Evolutionary conservation across 129 eudicot genomes (phyloP), one percentile per base, ranked within the genome.

Genomic region (Tagetes erecta): DNA sequence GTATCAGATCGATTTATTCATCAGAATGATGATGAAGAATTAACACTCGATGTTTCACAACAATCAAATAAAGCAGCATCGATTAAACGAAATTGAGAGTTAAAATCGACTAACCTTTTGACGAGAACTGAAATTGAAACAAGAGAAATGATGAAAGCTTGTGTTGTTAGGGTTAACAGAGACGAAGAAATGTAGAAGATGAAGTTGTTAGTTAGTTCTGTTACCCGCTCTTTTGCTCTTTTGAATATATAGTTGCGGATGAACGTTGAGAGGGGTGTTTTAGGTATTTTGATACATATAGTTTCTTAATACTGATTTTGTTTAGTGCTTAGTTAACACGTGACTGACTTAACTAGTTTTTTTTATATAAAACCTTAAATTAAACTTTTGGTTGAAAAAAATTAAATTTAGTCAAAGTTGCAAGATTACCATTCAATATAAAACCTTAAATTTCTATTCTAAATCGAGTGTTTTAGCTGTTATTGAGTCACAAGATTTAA

Each of bases 101-200:
- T 31, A 46, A 30, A 71, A 8, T 31, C 30, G 45, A 63, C 49
- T 71, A 50, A 78, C 77, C 82, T 71, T 62, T 13, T 27, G 27
- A 20, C 37, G 31, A 34, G 40, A 64, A 65, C 38, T 31, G 57
- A 51, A 42, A 63, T 34, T 39, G 72, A 40, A 50, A 38, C 27
- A 12, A 49, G 39, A 70, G 3, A 49, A 62, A 12, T 47, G 65
- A 36, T 57, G 12, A 5, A 57, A 30, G 10, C 34, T 27, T 20
- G 37, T 38, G 69, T 27, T 27, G 27, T 20, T 20, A 20, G 27
- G 27, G 27, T 20, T 20, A 20, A 20, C 3, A 40, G 44, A 40
- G 4, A 39, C 4, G 42, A 40, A 50, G 40, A 64, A 52, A 52
- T 52, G 8, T 52, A 33, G 8, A n/a, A 52, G 59, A 2, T 11